Percentiles rank a stretch among this genome's conserved stretches.
These are phyloP conservation scores for Wilcoxina mikolae DNA, from an alignment of 495 filamentous ascomycete genomes.

Conservation along the genomic window DNA sequence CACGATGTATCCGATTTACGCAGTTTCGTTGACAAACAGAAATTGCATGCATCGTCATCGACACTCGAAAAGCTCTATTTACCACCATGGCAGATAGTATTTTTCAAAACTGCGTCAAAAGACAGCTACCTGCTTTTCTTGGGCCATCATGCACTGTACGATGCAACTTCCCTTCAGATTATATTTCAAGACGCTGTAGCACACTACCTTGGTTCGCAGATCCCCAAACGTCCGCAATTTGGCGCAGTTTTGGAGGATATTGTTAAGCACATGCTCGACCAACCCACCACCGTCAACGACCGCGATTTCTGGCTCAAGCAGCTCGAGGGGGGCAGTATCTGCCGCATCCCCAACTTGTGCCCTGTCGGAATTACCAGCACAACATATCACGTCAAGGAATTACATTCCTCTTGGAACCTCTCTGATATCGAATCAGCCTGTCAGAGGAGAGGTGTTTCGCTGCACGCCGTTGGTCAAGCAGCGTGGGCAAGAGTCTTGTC, in stretches of 20 bases:
- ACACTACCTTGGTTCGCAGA: slow-evolving; percentile 27
- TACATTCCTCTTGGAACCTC: slow-evolving; percentile 30
- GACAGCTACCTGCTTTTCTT: slow-evolving; percentile 35
- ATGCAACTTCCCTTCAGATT: slow-evolving; percentile 51
- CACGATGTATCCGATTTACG: not conserved
- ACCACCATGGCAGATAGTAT: slow-evolving; percentile 37
- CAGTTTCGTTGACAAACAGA: slow-evolving; percentile 15
- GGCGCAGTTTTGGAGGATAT: slow-evolving; percentile 38
- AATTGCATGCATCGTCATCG: not conserved
- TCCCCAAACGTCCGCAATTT: slow-evolving; percentile 26
- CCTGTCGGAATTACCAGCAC: slow-evolving; percentile 38
- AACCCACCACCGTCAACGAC: slow-evolving; percentile 21
- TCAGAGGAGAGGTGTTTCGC: slow-evolving; percentile 40
- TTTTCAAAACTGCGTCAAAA: slow-evolving; percentile 21
- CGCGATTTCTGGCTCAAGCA: slow-evolving; percentile 48
- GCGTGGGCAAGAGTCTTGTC: slow-evolving; percentile 58
- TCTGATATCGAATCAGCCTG: slow-evolving; percentile 40
- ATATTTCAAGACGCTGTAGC: slow-evolving; percentile 32
- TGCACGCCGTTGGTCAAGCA: slow-evolving; percentile 58
- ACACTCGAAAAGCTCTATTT: slow-evolving; percentile 31
- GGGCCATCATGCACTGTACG: slow-evolving; percentile 63
- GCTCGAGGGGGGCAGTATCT: slow-evolving; percentile 38
- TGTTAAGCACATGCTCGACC: slow-evolving; percentile 28
- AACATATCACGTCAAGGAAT: slow-evolving; percentile 31
- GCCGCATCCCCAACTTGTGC: slow-evolving; percentile 53